Percentiles rank a stretch among this genome's conserved stretches.
These are phyloP conservation scores for Omphalea diandra DNA, from an alignment of 441 rosid genomes.

Conservation along the genomic window DNA sequence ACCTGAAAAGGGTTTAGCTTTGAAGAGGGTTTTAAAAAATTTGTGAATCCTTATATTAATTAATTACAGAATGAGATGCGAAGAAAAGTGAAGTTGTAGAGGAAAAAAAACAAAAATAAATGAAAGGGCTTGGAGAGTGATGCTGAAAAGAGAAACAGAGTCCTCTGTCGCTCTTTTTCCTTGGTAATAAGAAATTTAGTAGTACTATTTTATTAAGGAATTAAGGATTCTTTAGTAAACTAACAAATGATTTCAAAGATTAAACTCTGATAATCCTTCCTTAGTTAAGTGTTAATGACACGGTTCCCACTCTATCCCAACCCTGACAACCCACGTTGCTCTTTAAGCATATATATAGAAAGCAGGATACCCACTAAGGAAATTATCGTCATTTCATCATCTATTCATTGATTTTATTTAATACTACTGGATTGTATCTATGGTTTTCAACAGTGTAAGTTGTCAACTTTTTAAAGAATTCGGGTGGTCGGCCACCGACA, in stretches of 20 bases:
- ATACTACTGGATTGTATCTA: background rate
- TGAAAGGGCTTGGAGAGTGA: too few relatives aligned
- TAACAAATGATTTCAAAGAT: too few relatives aligned
- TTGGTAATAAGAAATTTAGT: too few relatives aligned
- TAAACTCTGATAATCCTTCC: too few relatives aligned
- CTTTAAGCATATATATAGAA: background rate
- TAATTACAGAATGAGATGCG: too few relatives aligned
- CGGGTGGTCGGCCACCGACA: conserved; percentile 16
- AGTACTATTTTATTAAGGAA: too few relatives aligned
- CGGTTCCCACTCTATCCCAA: background rate
- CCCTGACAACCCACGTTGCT: background rate
- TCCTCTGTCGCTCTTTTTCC: background rate
- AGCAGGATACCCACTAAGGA: background rate
- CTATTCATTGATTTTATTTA: too few relatives aligned
- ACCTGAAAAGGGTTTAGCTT: background rate
- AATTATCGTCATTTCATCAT: too few relatives aligned
- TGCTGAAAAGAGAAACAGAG: background rate
- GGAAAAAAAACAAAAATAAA: background rate
- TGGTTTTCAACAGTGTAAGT: background rate
- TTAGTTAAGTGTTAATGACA: background rate
- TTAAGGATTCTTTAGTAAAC: too few relatives aligned
- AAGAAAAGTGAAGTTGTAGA: background rate
- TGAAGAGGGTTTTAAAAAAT: background rate
- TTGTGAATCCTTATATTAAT: background rate
- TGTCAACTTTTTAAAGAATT: background rate